phyloP scores from a whole-genome alignment of 2,329 filamentous ascomycete genomes.

The Talaromyces sp. region DNA sequence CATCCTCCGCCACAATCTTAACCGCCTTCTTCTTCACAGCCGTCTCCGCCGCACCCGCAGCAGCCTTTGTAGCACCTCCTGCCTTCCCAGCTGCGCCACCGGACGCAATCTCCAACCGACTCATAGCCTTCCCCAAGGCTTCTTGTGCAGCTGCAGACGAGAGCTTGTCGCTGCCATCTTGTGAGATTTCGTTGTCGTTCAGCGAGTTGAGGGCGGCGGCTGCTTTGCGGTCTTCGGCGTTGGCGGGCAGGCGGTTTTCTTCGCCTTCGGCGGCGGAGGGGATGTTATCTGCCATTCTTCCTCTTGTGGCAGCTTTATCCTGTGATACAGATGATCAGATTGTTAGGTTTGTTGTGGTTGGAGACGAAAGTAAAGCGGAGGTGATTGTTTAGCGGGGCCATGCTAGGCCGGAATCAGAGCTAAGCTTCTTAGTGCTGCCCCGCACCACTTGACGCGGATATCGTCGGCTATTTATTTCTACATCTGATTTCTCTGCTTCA shows the following conservation, averaged over 20 bases:
- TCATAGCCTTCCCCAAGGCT: conserved; percentile 50
- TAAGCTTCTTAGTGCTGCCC: conserved; percentile 2
- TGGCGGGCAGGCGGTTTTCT: conserved; percentile 36
- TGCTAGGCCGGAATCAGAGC: not conserved
- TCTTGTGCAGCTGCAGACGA: conserved; percentile 44
- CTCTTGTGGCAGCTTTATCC: not conserved
- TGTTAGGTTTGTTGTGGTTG: not conserved
- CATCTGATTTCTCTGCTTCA: not conserved
- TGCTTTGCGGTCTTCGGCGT: conserved; percentile 51
- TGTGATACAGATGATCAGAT: not conserved
- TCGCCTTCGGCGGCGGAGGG: conserved; percentile 39
- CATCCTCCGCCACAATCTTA: conserved; percentile 47
- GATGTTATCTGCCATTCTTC: conserved; percentile 43
- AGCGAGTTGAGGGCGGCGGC: conserved; percentile 50
- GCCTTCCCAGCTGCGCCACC: conserved; percentile 24
- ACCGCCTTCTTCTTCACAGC: conserved; percentile 41
- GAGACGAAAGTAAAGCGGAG: not conserved
- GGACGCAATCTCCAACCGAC: conserved; percentile 43
- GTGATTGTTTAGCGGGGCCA: not conserved
- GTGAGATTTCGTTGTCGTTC: conserved; percentile 39
- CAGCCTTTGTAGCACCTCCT: conserved; percentile 16
- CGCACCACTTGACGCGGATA: not conserved
- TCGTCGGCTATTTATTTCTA: not conserved
- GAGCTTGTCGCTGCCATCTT: conserved; percentile 30
- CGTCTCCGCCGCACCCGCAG: conserved; percentile 25